Conservation (phyloP, 306 rosid species). For the Neltuma alba region DNA sequence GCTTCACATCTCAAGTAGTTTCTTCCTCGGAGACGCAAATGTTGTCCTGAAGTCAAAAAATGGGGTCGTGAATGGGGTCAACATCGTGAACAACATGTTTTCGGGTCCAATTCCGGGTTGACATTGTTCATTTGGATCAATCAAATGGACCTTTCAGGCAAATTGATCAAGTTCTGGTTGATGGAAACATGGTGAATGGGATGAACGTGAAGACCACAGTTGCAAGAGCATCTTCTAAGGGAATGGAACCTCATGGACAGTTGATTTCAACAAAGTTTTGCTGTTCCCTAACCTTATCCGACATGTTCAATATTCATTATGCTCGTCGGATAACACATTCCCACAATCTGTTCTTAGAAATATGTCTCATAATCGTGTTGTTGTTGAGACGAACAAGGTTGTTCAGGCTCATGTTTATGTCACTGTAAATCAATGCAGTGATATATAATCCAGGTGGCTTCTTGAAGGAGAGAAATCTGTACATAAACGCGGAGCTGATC, state of each 20-base stretch:
- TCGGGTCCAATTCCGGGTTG: conserved; percentile 60
- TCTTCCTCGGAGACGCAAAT: conserved; percentile 88
- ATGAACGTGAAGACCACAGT: conserved; percentile 69
- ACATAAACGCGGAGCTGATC: not conserved
- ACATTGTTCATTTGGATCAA: conserved; percentile 69
- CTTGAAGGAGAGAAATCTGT: not conserved
- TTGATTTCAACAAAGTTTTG: conserved; percentile 65
- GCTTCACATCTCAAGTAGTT: conserved; percentile 68
- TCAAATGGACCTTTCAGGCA: conserved; percentile 58
- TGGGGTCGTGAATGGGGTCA: conserved; percentile 66
- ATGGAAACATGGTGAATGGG: conserved; percentile 70
- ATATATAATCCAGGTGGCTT: conserved; percentile 28
- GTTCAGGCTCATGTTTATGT: conserved; percentile 59
- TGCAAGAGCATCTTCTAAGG: conserved; percentile 57
- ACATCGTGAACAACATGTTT: conserved; percentile 86
- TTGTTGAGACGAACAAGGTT: conserved; percentile 58
- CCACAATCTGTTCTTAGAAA: conserved; percentile 66
- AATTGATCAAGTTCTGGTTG: conserved; percentile 71
- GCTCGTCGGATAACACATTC: conserved; percentile 36
- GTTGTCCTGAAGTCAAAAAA: conserved; percentile 69
- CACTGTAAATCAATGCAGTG: conserved; percentile 63
- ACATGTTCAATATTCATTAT: conserved; percentile 75
- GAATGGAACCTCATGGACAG: conserved; percentile 71
- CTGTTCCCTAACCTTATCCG: conserved; percentile 71
- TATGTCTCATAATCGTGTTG: conserved; percentile 62